Evolutionary conservation across 345 rosid genomes (phyloP).

Genomic region (Eucalyptus cladocalyx): DNA sequence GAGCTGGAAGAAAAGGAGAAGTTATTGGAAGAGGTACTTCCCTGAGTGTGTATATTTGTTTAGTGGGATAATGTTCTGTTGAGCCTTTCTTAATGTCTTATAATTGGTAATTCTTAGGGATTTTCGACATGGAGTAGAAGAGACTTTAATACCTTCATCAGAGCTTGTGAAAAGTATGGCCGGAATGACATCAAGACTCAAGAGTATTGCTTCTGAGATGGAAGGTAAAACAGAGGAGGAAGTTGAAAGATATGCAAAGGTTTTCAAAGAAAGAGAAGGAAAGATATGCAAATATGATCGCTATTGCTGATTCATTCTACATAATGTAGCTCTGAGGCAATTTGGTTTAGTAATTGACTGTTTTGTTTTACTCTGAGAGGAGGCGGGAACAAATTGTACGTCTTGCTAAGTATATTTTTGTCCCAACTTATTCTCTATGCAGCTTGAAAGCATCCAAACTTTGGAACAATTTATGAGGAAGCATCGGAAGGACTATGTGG

Average conservation of each 20-base stretch:
- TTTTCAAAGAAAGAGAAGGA: no score
- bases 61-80: neutral
- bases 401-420: neutral
- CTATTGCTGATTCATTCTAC: no score
- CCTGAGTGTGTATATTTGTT: neutral
- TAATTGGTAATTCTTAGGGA: constrained; percentile 30
- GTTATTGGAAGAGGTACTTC: constrained; percentile 72
- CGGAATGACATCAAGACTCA: constrained; percentile 42
- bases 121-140: constrained; percentile 96
- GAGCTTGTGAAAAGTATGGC: constrained; percentile 98
- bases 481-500: constrained; percentile 82
- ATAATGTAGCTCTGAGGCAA: no score
- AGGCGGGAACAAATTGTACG: neutral
- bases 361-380: neutral
- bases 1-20: constrained; percentile 94
- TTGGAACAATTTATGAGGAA: constrained; percentile 63
- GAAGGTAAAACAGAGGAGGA: no score
- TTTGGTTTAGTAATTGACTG: neutral
- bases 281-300: no score
- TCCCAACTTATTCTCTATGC: neutral
- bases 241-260: no score
- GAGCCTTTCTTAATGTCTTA: neutral
- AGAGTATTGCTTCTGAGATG: constrained; percentile 82
- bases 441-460: constrained; percentile 71
- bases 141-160: constrained; percentile 79